A percentile compares a stretch with the other conserved stretches of the same genome.
These are phyloP conservation scores for Triticum monococcum DNA, from an alignment of 176 grass and related monocot genomes.

Conservation along the genomic window DNA sequence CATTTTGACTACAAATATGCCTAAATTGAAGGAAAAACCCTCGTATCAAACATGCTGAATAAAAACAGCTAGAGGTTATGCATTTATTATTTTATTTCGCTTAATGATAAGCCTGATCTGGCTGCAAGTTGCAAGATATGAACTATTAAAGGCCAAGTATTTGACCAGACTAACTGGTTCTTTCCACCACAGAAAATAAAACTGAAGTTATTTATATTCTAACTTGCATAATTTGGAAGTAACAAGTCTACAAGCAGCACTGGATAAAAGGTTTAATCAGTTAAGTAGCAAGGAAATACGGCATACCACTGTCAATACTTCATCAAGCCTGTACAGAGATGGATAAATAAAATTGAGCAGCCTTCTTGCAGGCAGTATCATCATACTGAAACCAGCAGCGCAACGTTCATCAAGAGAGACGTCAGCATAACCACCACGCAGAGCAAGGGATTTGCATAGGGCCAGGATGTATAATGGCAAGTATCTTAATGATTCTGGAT, in stretches of 20 bases:
- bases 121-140: too few relatives aligned
- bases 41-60: background rate
- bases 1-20: background rate
- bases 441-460: constrained; percentile 77
- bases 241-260: constrained; percentile 4
- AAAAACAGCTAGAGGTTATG: background rate
- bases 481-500: constrained; percentile 85
- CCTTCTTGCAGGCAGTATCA: constrained; percentile 70
- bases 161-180: background rate
- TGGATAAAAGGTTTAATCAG: background rate
- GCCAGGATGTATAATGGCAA: constrained; percentile 72
- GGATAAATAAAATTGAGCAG: constrained; percentile 89
- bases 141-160: background rate
- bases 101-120: background rate
- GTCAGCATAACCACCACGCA: constrained; percentile 91
- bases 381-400: constrained; percentile 86
- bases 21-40: background rate
- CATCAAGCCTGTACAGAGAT: constrained; percentile 77
- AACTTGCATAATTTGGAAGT: background rate
- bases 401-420: constrained; percentile 87
- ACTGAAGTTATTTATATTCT: background rate
- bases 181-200: background rate
- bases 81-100: background rate
- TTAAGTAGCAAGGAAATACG: constrained; percentile 18
- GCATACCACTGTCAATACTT: constrained; percentile 63